Evolutionary conservation across 345 rosid species (phyloP).

Genomic region (Eucalyptus dawsonii): DNA sequence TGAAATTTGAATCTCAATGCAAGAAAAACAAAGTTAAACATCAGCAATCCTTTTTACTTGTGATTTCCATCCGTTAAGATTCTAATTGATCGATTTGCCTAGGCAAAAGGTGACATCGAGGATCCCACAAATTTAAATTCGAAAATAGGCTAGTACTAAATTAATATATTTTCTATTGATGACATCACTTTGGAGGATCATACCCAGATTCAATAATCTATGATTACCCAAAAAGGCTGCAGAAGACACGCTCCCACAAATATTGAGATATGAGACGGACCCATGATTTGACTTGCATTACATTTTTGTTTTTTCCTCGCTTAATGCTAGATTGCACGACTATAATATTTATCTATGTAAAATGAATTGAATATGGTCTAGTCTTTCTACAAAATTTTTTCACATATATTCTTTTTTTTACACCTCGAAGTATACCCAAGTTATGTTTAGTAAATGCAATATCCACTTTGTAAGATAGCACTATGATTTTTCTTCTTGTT

Average conservation of each 20-base stretch:
- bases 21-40: neutral
- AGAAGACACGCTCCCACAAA: neutral
- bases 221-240: neutral
- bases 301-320: neutral
- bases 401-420: neutral
- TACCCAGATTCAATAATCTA: neutral
- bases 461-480: neutral
- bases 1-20: neutral
- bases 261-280: neutral
- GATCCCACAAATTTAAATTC: neutral
- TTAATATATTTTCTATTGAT: neutral
- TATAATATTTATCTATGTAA: neutral
- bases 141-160: neutral
- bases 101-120: neutral
- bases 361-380: neutral
- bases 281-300: neutral
- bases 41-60: neutral
- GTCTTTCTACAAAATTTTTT: neutral
- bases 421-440: neutral
- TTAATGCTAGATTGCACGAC: neutral
- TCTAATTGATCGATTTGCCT: neutral
- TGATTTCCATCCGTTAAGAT: neutral
- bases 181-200: neutral
- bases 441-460: neutral
- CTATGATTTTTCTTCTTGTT: neutral